Evolutionary conservation across 2,329 filamentous ascomycete species (phyloP).

Genomic region (Hymenoscyphus linearis): DNA sequence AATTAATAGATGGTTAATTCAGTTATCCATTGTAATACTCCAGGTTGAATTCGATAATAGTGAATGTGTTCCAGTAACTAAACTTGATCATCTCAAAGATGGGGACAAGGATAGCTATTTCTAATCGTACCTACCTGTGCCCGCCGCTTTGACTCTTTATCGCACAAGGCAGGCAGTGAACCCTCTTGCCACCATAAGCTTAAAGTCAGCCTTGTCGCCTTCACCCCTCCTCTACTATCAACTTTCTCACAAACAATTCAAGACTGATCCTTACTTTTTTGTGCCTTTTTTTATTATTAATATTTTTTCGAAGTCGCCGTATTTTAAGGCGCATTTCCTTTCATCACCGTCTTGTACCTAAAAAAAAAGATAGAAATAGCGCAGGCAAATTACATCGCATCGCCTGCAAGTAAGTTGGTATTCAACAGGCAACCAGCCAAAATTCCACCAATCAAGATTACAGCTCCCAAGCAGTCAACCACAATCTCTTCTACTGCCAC

Average conservation of each 20-base stretch:
- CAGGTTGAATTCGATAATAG: too few relatives aligned
- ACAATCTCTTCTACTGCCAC: not conserved
- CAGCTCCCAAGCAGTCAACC: not conserved
- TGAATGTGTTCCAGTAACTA: not conserved
- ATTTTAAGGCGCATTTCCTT: slow-evolving; percentile 26
- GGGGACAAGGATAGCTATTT: not conserved
- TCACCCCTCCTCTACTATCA: not conserved
- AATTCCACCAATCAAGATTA: slow-evolving; percentile 1
- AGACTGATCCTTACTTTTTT: not conserved
- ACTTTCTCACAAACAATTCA: not conserved
- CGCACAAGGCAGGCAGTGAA: not conserved
- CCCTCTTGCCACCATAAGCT: not conserved
- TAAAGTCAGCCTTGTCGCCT: slow-evolving; percentile 20
- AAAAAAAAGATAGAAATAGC: too few relatives aligned
- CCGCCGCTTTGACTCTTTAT: not conserved
- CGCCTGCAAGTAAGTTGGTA: not conserved
- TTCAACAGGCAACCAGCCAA: not conserved
- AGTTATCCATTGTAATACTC: too few relatives aligned
- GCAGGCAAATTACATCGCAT: not conserved
- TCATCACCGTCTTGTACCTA: not conserved
- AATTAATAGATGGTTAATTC: too few relatives aligned
- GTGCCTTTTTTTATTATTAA: slow-evolving; percentile 13
- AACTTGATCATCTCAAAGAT: not conserved
- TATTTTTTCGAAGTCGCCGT: slow-evolving; percentile 31
- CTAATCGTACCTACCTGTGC: not conserved